A percentile compares a stretch with the other conserved stretches of the same genome.
These are phyloP conservation scores for Solanum chaucha DNA, from an alignment of 257 asterid genomes.

Conservation along the genomic window DNA sequence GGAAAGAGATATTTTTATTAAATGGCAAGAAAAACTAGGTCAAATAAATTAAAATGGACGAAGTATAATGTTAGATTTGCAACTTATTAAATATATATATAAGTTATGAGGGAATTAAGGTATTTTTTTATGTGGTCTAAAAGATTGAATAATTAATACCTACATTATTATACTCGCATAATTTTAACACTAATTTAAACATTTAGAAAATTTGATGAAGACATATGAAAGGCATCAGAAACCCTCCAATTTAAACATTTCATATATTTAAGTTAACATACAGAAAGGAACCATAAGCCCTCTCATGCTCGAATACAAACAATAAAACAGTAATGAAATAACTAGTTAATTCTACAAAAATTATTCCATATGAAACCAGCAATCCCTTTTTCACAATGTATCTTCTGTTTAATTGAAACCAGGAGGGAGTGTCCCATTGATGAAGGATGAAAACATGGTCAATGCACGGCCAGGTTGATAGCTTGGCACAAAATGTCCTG, in stretches of 20 bases:
- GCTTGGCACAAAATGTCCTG: slow-evolving; percentile 61
- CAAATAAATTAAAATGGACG: too few relatives aligned
- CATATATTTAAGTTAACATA: neutral
- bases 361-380: neutral
- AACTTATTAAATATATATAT: too few relatives aligned
- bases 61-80: too few relatives aligned
- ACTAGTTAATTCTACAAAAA: neutral
- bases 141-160: too few relatives aligned
- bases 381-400: neutral
- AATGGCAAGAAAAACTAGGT: too few relatives aligned
- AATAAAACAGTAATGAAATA: neutral
- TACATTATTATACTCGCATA: too few relatives aligned
- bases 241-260: neutral
- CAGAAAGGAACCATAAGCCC: neutral
- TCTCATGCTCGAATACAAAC: neutral
- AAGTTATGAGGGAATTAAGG: too few relatives aligned
- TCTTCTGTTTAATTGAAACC: neutral
- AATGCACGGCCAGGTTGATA: slow-evolving; percentile 54
- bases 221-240: neutral
- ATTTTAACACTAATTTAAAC: too few relatives aligned
- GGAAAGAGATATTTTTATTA: too few relatives aligned
- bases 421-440: slow-evolving; percentile 44
- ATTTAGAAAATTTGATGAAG: neutral
- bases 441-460: slow-evolving; percentile 29
- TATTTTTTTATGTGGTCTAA: too few relatives aligned